These are phyloP conservation scores for Aspergillus carlsbadensis DNA, from an alignment of 495 filamentous ascomycete genomes.

Conservation along the genomic window DNA sequence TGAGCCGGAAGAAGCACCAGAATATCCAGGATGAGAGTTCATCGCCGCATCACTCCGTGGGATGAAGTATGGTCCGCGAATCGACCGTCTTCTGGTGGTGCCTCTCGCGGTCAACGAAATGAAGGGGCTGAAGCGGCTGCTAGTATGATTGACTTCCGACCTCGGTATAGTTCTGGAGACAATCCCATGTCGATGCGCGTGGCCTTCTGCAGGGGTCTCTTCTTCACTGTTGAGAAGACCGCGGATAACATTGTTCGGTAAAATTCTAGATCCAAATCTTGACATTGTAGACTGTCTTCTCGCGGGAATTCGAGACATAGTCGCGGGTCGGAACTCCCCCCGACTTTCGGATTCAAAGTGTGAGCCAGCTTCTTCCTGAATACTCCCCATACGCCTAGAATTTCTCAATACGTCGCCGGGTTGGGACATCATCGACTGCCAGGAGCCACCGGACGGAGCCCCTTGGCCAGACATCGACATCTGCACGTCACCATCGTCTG, in stretches of 20 bases:
- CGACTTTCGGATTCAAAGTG: constrained; percentile 24
- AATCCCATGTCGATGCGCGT: constrained; percentile 48
- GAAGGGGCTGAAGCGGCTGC: constrained; percentile 45
- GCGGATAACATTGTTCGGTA: constrained; percentile 49
- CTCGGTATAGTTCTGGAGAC: constrained; percentile 40
- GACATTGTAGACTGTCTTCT: constrained; percentile 53
- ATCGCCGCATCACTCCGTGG: constrained; percentile 35
- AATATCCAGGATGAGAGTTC: constrained; percentile 24
- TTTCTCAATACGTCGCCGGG: constrained; percentile 13
- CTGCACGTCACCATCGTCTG: constrained; percentile 18
- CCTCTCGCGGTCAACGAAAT: constrained; percentile 39
- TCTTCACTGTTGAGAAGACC: constrained; percentile 45
- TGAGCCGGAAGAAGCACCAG: constrained; percentile 25
- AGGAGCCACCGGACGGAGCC: constrained; percentile 16
- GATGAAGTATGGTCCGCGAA: constrained; percentile 38
- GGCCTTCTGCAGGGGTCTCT: constrained; percentile 49
- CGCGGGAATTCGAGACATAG: constrained; percentile 42
- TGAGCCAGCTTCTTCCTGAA: constrained; percentile 31
- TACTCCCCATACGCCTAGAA: constrained; percentile 34
- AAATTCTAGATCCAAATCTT: constrained; percentile 47
- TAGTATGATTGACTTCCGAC: constrained; percentile 36
- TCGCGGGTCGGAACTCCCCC: constrained; percentile 35
- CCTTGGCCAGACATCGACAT: constrained; percentile 13
- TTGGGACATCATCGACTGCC: constrained; percentile 23
- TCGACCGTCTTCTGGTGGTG: constrained; percentile 38